Evolutionary conservation across 2,329 filamentous ascomycete species (phyloP), one percentile per base, ranked within the genome.

Genomic region (Aspergillus latus): DNA sequence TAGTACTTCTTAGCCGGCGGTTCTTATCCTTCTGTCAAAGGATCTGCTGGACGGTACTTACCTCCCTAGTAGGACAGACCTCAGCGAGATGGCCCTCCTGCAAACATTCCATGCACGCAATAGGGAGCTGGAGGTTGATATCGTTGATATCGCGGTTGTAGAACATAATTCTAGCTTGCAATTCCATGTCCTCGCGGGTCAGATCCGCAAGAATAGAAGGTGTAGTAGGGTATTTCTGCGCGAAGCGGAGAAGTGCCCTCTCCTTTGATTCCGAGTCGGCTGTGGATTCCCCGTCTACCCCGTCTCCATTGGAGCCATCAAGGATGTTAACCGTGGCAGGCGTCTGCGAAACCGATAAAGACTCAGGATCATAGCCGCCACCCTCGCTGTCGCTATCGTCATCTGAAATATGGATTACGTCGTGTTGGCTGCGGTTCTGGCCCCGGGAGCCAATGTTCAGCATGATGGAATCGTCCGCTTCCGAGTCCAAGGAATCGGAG

Each of bases 61-160:
- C 74, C 72, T 76, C 73, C 56, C 74, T 75, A 34, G 66, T 65
- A 3, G 76, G 76, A 62, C 78, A 80, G 34, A 72, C 65, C 29
- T 74, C 69, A 16, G 70, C 66, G 56, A 77, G 64, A 59, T 80
- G 78, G 4, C 77, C 78, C 57, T 72, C 66, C 26, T 67, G 62
- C 53, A 76, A 66, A 59, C 76, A 79, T 52, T 74, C 69, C 15
- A 71, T 71, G 57, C 78, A 80, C 21, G 71, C 65, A 26, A 77
- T 66, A 5, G 76, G 74, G 9, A 73, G 62, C 44, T 68, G 70
- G 26, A 77, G 69, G 60, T 78, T 72, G 44, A 78, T 66, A 21
- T 72, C 66, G 49, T 73, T 66, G 26, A 71, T 66, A 21, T 70
- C 61, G 15, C 67, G 65, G 57, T 75, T 68, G 59, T 73, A 78